Evolutionary conservation across 345 rosid genomes (phyloP).

Genomic region (Orychophragmus violaceus): DNA sequence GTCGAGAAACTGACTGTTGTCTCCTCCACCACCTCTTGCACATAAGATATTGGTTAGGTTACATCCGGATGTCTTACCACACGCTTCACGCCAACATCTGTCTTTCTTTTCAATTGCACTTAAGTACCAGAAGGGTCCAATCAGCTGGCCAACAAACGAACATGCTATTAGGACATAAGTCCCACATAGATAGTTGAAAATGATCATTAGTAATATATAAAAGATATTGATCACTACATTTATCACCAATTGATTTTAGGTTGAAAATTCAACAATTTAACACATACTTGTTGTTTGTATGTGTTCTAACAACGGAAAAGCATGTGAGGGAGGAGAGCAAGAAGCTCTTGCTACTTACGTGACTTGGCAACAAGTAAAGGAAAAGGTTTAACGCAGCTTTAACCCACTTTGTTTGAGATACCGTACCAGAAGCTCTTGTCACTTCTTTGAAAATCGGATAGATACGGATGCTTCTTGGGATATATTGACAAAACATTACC

Average conservation of each 20-base stretch:
- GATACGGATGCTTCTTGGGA: slow-evolving; percentile 21
- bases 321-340: not conserved
- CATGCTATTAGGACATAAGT: too few relatives aligned
- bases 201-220: too few relatives aligned
- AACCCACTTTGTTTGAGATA: slow-evolving; percentile 13
- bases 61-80: not conserved
- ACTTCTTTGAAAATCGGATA: slow-evolving; percentile 10
- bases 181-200: too few relatives aligned
- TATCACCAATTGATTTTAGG: too few relatives aligned
- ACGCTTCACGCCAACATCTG: slow-evolving; percentile 17
- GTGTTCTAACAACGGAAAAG: not conserved
- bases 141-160: slow-evolving; percentile 8
- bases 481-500: slow-evolving; percentile 1
- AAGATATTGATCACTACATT: too few relatives aligned
- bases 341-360: not conserved
- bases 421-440: slow-evolving; percentile 11
- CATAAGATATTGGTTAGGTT: not conserved
- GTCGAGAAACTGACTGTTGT: not conserved
- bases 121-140: slow-evolving; percentile 31
- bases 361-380: slow-evolving; percentile 9
- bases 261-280: too few relatives aligned
- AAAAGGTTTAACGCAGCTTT: slow-evolving; percentile 23
- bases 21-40: not conserved
- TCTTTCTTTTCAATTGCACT: slow-evolving; percentile 7
- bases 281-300: too few relatives aligned